Conservation (phyloP, 257 asterid genomes). For the Solanum pennellii region DNA sequence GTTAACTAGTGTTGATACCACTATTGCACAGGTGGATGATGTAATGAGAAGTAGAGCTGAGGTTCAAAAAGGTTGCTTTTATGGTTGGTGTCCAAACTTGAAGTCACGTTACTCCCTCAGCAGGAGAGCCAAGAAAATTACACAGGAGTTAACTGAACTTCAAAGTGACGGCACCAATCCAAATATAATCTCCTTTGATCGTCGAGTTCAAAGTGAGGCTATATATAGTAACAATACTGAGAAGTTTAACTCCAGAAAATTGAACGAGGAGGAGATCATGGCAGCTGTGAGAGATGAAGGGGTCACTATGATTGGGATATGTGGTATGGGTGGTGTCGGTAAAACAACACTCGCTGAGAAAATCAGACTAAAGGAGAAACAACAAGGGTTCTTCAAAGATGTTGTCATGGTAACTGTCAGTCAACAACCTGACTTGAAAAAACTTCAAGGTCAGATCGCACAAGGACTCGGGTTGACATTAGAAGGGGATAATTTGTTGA, state of each 20-base stretch:
- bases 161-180: not conserved
- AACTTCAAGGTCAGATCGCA: not conserved
- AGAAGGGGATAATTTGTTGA: not conserved
- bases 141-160: not conserved
- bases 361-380: not conserved
- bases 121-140: not conserved
- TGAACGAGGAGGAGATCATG: not conserved
- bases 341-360: not conserved
- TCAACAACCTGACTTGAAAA: not conserved
- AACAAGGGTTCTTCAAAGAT: not conserved
- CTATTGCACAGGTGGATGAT: not conserved
- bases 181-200: not conserved
- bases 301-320: not conserved
- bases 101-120: not conserved
- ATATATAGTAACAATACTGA: not conserved
- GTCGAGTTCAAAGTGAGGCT: not conserved
- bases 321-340: constrained; percentile 11
- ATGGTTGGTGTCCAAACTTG: not conserved
- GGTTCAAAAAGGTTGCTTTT: not conserved
- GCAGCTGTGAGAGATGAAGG: not conserved
- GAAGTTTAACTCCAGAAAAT: not conserved
- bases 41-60: not conserved
- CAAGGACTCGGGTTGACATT: not conserved
- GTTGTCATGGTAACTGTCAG: not conserved
- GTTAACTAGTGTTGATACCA: not conserved